Base-by-base conservation (phyloP, 1,284 basidiomycete species). In the Sporisorium scitamineum region DNA sequence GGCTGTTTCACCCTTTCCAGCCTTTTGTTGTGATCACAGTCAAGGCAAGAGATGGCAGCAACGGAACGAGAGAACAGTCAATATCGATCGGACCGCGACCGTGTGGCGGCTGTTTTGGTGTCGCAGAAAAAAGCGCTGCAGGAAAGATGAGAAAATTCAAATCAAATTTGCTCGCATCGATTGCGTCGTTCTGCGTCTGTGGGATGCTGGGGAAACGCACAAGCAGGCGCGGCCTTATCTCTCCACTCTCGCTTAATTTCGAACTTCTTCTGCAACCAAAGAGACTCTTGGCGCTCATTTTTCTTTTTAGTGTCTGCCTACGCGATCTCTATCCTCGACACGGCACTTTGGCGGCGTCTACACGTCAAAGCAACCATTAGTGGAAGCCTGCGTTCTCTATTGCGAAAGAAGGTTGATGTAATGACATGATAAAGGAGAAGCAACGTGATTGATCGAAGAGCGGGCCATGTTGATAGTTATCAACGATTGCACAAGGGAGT, bases 131-230 rank as follows among this genome's bases (percentile, higher is more conserved):
- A 13, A 8, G 34, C 3, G 34, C 3, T 14, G 34, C n/a, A n/a
- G n/a, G 14, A 13, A 34, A 34, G 34, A 34, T 10, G 13, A 34
- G n/a, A 11, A 39, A 29, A 27, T n/a, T n/a, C n/a, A 31, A 44
- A 14, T 0, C 37, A 24, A 54, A 34, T 26, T 34, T 32, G 20
- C 29, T 45, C 18, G 34, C 56, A 58, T 58, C 47, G 56, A 58
- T 58, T 50, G 56, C 56, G 56, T 58, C 26, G 56, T 16, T 14
- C 6, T 37, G 56, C 56, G 47, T 58, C 32, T 32, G 39, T 9
- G 20, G 37, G 8, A 29, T 29, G 27, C 48, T 50, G 48, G 48
- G 27, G 48, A 20, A 31, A 42, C 20, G 39, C 39, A 42, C 13
- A n/a, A 4, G 39, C 39, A 42, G 14, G 39, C 39, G n/a, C 2